phyloP scores from a whole-genome alignment of 768 basidiomycete species.

The Leucocoprinus leucothites region DNA sequence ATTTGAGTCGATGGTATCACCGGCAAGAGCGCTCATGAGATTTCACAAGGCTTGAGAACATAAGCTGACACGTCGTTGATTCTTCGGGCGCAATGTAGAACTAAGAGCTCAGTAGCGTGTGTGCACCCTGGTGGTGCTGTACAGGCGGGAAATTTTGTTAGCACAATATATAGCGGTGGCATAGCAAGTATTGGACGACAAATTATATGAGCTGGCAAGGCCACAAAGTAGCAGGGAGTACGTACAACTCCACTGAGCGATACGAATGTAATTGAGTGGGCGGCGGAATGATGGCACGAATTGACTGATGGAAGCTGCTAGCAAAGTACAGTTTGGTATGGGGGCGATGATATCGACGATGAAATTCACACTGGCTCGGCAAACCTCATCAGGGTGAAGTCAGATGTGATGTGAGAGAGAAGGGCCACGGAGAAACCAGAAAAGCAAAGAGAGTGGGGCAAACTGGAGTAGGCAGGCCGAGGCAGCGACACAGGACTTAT shows the following conservation, averaged over 20 bases:
- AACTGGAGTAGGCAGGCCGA: neutral
- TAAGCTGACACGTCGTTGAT: neutral
- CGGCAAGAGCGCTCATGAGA: constrained; percentile 8
- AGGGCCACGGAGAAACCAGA: constrained; percentile 1
- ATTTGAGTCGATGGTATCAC: constrained; percentile 2
- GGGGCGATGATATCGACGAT: constrained; percentile 15
- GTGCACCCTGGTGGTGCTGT: too few relatives aligned
- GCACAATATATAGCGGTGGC: neutral
- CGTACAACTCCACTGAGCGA: constrained; percentile 12
- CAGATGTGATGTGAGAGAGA: constrained; percentile 6
- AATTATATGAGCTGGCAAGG: constrained; percentile 1
- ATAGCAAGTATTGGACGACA: neutral
- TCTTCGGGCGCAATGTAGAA: neutral
- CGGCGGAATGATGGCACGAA: constrained; percentile 14
- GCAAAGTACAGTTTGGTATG: constrained; percentile 4
- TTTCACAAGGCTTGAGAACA: constrained; percentile 4
- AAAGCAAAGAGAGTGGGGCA: neutral
- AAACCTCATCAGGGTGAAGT: constrained; percentile 8
- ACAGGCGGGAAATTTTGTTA: neutral
- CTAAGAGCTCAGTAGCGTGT: neutral
- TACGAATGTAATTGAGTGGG: constrained; percentile 10
- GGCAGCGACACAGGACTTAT: neutral
- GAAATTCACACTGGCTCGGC: constrained; percentile 8
- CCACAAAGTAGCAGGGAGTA: constrained; percentile 4
- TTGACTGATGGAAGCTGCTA: constrained; percentile 20